phyloP scores from a whole-genome alignment of 2,329 filamentous ascomycete species.

The Sporothrix schenckii region DNA sequence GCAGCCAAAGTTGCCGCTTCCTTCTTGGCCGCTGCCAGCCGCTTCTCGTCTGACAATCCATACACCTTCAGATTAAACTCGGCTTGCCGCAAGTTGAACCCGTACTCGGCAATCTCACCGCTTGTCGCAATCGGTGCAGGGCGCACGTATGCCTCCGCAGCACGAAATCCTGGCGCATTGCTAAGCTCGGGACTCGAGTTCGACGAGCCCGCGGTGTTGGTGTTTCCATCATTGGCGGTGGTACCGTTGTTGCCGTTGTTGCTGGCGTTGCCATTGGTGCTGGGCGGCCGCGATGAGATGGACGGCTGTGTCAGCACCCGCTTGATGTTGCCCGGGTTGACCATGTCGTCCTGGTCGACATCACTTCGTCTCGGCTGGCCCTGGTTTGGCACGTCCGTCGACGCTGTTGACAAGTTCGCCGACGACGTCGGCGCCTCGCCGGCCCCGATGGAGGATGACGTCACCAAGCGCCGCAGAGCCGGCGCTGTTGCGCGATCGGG shows the following conservation, averaged over 20 bases:
- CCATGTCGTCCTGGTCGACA: slow-evolving; percentile 56
- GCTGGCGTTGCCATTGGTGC: slow-evolving; percentile 35
- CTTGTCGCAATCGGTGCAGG: slow-evolving; percentile 77
- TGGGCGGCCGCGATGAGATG: slow-evolving; percentile 61
- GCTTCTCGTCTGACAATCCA: slow-evolving; percentile 39
- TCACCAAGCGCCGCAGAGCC: slow-evolving; percentile 47
- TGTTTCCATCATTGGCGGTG: not conserved
- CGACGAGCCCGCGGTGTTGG: not conserved
- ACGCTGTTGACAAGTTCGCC: slow-evolving; percentile 39
- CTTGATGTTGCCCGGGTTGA: slow-evolving; percentile 77
- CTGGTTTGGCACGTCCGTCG: slow-evolving; percentile 36
- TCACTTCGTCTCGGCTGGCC: slow-evolving; percentile 40
- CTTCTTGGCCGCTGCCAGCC: slow-evolving; percentile 13
- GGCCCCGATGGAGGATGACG: slow-evolving; percentile 40
- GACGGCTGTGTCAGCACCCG: slow-evolving; percentile 69
- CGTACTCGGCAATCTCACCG: slow-evolving; percentile 70
- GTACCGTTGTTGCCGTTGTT: not conserved
- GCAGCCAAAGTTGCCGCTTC: not conserved
- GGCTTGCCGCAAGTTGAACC: slow-evolving; percentile 81
- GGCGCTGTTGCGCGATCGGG: slow-evolving; percentile 46
- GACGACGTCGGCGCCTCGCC: slow-evolving; percentile 44
- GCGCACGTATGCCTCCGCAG: slow-evolving; percentile 89
- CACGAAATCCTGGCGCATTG: slow-evolving; percentile 75
- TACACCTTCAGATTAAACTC: slow-evolving; percentile 73
- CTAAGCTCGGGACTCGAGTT: slow-evolving; percentile 56